A percentile compares a stretch with the other conserved stretches of the same genome.
Evolutionary conservation across 2,329 filamentous ascomycete genomes (phyloP).

Genomic region (Aspergillus aculeatinus): DNA sequence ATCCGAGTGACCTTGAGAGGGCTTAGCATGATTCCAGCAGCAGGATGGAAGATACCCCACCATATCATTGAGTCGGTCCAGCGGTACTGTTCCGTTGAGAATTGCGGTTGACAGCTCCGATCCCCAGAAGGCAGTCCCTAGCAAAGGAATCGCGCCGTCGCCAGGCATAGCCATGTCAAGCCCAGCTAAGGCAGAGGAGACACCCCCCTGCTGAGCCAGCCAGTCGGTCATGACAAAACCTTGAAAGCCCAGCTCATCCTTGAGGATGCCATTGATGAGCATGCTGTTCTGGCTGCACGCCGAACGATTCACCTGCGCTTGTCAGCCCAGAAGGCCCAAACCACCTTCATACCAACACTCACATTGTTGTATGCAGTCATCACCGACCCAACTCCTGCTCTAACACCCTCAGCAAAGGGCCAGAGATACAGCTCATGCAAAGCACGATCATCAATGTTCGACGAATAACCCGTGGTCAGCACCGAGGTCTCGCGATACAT

Average conservation of each 20-base stretch:
- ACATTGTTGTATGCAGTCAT: conserved; percentile 48
- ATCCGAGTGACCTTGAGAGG: conserved; percentile 50
- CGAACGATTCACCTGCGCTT: conserved; percentile 59
- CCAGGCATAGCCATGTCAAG: conserved; percentile 72
- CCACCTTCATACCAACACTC: conserved; percentile 8
- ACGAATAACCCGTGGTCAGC: conserved; percentile 41
- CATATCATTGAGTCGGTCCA: conserved; percentile 57
- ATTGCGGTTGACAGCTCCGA: conserved; percentile 56
- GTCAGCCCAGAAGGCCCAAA: neutral
- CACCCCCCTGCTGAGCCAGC: conserved; percentile 61
- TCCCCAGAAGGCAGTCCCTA: conserved; percentile 56
- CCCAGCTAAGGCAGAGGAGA: conserved; percentile 60
- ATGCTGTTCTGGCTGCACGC: conserved; percentile 68
- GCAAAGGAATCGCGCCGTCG: conserved; percentile 53
- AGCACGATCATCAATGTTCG: conserved; percentile 53
- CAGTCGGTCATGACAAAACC: conserved; percentile 71
- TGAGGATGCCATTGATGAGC: conserved; percentile 66
- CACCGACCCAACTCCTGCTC: conserved; percentile 48
- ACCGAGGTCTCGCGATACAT: conserved; percentile 51
- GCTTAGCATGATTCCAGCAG: conserved; percentile 9
- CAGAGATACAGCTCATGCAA: conserved; percentile 49
- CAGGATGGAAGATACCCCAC: conserved; percentile 17
- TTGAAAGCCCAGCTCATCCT: conserved; percentile 72
- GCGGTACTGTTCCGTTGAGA: conserved; percentile 58
- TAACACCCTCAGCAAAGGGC: conserved; percentile 52